Conservation (phyloP, 352 stramenopile species). For the Pythium volutum region DNA sequence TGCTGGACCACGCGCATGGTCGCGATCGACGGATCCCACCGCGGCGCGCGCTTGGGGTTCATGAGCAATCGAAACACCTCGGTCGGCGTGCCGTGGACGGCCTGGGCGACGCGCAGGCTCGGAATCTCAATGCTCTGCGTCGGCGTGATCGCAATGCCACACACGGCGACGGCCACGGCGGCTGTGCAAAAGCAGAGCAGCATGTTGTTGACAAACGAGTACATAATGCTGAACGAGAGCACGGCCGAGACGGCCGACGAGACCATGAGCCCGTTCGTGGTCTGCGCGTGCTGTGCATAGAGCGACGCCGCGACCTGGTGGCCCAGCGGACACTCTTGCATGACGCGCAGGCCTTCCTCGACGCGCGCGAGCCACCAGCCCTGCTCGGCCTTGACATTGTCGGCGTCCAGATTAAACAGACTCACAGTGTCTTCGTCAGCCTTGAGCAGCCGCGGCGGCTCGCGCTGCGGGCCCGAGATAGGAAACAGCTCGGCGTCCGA, state of each 20-base stretch:
- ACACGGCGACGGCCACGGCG: constrained; percentile 59
- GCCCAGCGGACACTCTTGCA: constrained; percentile 84
- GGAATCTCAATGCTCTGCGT: constrained; percentile 77
- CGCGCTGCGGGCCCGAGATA: constrained; percentile 39
- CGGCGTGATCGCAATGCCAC: constrained; percentile 66
- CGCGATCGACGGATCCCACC: constrained; percentile 76
- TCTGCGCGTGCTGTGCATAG: constrained; percentile 75
- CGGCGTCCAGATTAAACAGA: constrained; percentile 84
- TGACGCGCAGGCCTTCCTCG: constrained; percentile 75
- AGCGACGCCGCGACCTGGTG: constrained; percentile 76
- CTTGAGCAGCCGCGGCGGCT: constrained; percentile 66
- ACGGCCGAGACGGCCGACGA: constrained; percentile 58
- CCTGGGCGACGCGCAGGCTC: constrained; percentile 78
- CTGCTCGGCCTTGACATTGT: constrained; percentile 81
- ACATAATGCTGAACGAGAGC: constrained; percentile 85
- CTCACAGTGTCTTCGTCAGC: constrained; percentile 81
- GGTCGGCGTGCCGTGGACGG: constrained; percentile 79
- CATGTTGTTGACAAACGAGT: constrained; percentile 83
- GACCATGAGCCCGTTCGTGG: constrained; percentile 73
- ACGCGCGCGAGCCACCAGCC: constrained; percentile 84
- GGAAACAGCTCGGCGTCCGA: constrained; percentile 74
- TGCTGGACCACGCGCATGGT: constrained; percentile 83
- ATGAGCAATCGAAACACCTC: constrained; percentile 84
- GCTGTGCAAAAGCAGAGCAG: constrained; percentile 73
- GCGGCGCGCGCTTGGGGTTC: constrained; percentile 81